Percentiles rank a stretch among this genome's conserved stretches.
These are phyloP conservation scores for Ottelia alismoides DNA, from an alignment of 106 monocot species.

Conservation along the genomic window DNA sequence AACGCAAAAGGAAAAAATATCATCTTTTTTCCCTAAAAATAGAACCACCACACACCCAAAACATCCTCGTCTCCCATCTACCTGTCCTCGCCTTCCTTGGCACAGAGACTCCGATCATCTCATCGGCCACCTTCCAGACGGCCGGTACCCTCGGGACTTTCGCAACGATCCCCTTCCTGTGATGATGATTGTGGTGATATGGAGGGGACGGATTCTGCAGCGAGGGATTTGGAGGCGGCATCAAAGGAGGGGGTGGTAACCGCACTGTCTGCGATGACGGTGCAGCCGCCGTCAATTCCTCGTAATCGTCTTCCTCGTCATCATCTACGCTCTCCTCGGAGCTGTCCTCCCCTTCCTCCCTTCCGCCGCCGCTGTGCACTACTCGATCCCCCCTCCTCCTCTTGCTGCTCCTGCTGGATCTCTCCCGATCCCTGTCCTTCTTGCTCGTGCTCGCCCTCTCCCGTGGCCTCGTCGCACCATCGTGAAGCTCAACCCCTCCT, in stretches of 20 bases:
- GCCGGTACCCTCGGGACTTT: constrained; percentile 30
- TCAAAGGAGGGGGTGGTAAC: background rate
- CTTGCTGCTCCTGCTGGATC: constrained; percentile 58
- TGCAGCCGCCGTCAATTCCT: constrained; percentile 24
- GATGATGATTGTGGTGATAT: constrained; percentile 12
- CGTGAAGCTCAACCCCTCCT: too few species aligned
- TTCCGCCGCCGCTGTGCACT: constrained; percentile 29
- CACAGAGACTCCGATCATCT: constrained; percentile 80
- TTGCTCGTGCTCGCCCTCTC: constrained; percentile 60
- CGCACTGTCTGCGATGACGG: constrained; percentile 3
- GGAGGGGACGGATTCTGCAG: constrained; percentile 6
- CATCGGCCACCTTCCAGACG: constrained; percentile 64
- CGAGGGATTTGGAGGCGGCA: constrained; percentile 13
- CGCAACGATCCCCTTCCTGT: constrained; percentile 33
- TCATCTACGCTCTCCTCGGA: constrained; percentile 68
- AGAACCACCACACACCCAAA: background rate
- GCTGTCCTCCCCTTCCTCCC: constrained; percentile 43
- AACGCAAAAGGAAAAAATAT: background rate
- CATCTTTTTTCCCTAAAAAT: background rate
- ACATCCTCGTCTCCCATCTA: constrained; percentile 6
- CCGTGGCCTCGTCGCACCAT: too few species aligned
- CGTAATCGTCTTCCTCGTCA: constrained; percentile 80
- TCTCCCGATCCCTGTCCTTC: constrained; percentile 81
- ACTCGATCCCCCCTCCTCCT: constrained; percentile 65
- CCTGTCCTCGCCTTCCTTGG: constrained; percentile 89